Base-by-base conservation (phyloP, 1,139 yeast species). In the Saccharomyces hybrid region DNA sequence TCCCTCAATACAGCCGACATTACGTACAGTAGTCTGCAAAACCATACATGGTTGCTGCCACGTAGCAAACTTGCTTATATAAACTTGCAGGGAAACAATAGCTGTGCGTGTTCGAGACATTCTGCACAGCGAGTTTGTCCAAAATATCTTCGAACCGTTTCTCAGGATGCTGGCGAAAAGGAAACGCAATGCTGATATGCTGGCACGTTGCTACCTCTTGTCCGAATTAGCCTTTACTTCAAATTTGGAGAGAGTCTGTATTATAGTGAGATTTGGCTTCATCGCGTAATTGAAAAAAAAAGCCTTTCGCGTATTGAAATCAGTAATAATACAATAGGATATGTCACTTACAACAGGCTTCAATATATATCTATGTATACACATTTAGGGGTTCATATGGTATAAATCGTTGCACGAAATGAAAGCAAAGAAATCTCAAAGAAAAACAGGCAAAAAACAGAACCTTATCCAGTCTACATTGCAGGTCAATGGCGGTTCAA, bases 391-490 rank as follows among this genome's bases (percentile, higher is more conserved):
- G 21, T 21, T 21, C 21, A 21, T 21, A 21, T 21, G 21, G 21
- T 34, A 4, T 34, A 16, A 34, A 34, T 16, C 12, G 11, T 9
- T 7, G 21, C 21, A 14, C 21, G 16, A 6, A 34, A 34, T 34
- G 42, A 16, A 4, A 16, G 42, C 42, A 16, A 16, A 21, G 42
- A 34, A 34, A 16, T 16, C 42, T 11, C 42, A 14, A 6, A 34
- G 28, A 42, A 19, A 34, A 31, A 24, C 55, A 9, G 46, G 48
- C 34, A 56, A 48, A 3, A 47, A 53, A n/a, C 47, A 47, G 7
- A 61, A 55, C 38, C 57, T 54, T 41, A 55, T 58, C 5, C 69
- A 66, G 53, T 59, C 67, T 14, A 54, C 57, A 27, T 52, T 66
- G 47, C 57, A 55, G 14, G 26, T 66, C 8, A 31, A 19, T 47